phyloP scores from a whole-genome alignment of 2,329 filamentous ascomycete genomes.

The Stemphylium vesicarium region DNA sequence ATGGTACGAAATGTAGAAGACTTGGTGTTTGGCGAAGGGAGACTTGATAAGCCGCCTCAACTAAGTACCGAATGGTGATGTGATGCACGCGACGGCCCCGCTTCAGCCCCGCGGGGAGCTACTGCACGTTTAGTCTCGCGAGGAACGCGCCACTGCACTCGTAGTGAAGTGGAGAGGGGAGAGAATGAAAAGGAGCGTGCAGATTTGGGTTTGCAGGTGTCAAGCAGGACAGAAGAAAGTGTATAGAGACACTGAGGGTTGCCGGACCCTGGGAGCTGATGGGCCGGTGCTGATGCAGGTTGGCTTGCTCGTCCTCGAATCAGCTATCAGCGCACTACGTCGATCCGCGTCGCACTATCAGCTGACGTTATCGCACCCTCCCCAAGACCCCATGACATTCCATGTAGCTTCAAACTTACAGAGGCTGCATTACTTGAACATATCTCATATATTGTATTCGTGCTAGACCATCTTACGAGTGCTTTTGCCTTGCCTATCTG shows the following conservation, averaged over 20 bases:
- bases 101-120: constrained; percentile 24
- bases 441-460: constrained; percentile 17
- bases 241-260: constrained; percentile 6
- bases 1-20: constrained; percentile 1
- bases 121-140: constrained; percentile 17
- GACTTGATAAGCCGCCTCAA: constrained; percentile 13
- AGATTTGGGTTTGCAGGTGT: background rate
- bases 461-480: constrained; percentile 14
- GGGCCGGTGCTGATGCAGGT: constrained; percentile 17
- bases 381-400: constrained; percentile 3
- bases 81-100: constrained; percentile 22
- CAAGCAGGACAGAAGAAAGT: constrained; percentile 3
- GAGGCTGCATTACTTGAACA: constrained; percentile 5
- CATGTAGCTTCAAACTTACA: background rate
- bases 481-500: constrained; percentile 16
- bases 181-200: background rate
- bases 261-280: constrained; percentile 10
- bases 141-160: constrained; percentile 15
- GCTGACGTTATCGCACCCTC: constrained; percentile 30
- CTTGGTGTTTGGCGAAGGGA: background rate
- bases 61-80: constrained; percentile 13
- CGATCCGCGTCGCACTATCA: constrained; percentile 17
- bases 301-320: constrained; percentile 11
- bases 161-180: background rate
- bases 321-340: constrained; percentile 3